Base-by-base conservation (phyloP, 2,329 filamentous ascomycete genomes). In the Alternaria brassicicola region DNA sequence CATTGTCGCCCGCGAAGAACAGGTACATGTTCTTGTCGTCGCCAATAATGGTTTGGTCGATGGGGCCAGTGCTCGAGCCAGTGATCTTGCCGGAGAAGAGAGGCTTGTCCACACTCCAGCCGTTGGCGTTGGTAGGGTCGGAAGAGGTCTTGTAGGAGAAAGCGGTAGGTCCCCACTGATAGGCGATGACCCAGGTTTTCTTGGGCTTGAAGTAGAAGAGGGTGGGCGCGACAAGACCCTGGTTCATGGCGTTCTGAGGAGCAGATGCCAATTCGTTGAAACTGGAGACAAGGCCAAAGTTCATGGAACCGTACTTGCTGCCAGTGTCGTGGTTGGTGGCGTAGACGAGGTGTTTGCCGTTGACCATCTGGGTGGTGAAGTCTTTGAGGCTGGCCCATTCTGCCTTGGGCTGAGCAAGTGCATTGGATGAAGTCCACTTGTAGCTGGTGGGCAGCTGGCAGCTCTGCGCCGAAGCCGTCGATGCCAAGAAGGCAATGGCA, bases 1-100 rank as follows among this genome's bases (percentile, higher is more conserved):
- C 88, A 62, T 89, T 88, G 75, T 90, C 88, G 7, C 86, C 88
- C 0, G 82, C 81, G 65, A 89, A 89, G 82, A 89, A 90, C 4
- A 90, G 78, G 65, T 89, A 89, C 85, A 89, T 88, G 75, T 84
- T 83, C 6, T 70, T 74, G 69, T 75, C 75, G 72, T 89, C 88
- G 38, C 84, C 86, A 62, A 89, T 89, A 55, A 89, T 63, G 0
- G 86, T 85, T 75, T 88, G 86, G 72, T 89, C 87, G 59, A 90
- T 89, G 10, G 79, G 69, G 0, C 85, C 85, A 0, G 83, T 87
- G 73, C 73, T 70, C 8, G 83, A 83, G 54, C 68, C 79, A 0
- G 79, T 70, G 65, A 89, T 85, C 19, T 70, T 79, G 12, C 86
- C 86, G 0, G 80, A 76, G 77, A 86, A 89, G 45, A 89, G 83